phyloP scores from a whole-genome alignment of 108 stramenopile genomes.

The Nitzschia inconspicua region DNA sequence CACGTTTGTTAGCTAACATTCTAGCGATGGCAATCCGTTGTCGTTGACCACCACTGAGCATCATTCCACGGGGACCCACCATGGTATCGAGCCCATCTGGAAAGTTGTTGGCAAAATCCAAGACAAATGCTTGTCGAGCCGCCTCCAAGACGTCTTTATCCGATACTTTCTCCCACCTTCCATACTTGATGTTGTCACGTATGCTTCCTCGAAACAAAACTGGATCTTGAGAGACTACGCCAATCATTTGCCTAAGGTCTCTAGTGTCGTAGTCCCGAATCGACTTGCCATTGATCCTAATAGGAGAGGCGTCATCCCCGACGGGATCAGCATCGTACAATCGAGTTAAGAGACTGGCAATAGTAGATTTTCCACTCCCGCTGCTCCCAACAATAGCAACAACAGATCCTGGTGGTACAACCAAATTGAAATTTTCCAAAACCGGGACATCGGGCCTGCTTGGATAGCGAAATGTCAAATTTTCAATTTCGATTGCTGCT shows the following conservation, averaged over 20 bases:
- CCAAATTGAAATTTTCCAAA: constrained; percentile 55
- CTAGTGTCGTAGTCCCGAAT: constrained; percentile 58
- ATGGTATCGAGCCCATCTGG: constrained; percentile 82
- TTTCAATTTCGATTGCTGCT: constrained; percentile 49
- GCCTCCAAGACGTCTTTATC: constrained; percentile 70
- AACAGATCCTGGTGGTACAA: constrained; percentile 69
- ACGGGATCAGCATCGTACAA: constrained; percentile 63
- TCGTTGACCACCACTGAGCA: constrained; percentile 89
- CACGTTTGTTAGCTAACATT: constrained; percentile 67
- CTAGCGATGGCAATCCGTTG: constrained; percentile 94
- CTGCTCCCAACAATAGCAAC: constrained; percentile 87
- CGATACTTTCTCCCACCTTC: constrained; percentile 47
- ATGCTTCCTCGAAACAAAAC: constrained; percentile 88
- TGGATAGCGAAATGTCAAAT: constrained; percentile 88
- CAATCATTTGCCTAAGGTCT: constrained; percentile 67
- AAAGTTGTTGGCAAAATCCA: constrained; percentile 63
- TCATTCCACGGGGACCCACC: constrained; percentile 89
- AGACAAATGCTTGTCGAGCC: constrained; percentile 72
- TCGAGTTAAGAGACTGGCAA: constrained; percentile 74
- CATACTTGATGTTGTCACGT: constrained; percentile 85
- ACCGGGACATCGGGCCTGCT: constrained; percentile 69
- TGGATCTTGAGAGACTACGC: constrained; percentile 92
- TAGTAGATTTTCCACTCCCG: constrained; percentile 82
- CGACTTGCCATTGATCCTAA: constrained; percentile 72
- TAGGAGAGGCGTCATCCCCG: neutral